A percentile compares a stretch with the other conserved stretches of the same genome.
phyloP scores from a whole-genome alignment of 805 yeast genomes.

The Schizosaccharomyces osmophilus region DNA sequence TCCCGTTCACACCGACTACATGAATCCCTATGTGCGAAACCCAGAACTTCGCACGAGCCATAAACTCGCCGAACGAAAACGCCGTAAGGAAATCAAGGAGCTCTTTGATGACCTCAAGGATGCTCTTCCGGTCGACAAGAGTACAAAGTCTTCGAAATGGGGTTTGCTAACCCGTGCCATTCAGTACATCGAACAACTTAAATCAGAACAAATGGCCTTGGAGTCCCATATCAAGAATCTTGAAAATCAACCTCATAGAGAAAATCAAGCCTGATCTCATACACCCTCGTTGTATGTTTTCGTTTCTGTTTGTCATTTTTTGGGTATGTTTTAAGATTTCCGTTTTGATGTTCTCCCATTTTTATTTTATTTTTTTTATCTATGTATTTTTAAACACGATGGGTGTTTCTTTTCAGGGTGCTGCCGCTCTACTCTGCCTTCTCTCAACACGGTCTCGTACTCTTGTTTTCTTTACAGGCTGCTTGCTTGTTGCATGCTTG shows the following conservation, averaged over 20 bases:
- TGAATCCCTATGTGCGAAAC: slow-evolving; percentile 8
- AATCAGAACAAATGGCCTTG: slow-evolving; percentile 4
- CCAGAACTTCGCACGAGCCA: slow-evolving; percentile 11
- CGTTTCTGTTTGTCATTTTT: neutral
- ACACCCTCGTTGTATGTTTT: too few relatives aligned
- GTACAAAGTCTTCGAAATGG: slow-evolving; percentile 10
- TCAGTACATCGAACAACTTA: slow-evolving; percentile 4
- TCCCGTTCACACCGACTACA: neutral
- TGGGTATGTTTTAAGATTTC: neutral
- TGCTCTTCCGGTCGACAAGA: slow-evolving; percentile 9
- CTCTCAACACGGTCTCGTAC: neutral
- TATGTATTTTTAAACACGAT: too few relatives aligned
- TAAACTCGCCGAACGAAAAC: slow-evolving; percentile 10
- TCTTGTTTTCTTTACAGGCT: neutral
- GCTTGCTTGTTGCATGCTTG: neutral
- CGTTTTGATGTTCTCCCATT: neutral
- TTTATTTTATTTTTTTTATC: neutral
- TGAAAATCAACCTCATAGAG: neutral
- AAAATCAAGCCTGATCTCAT: neutral
- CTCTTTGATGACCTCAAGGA: slow-evolving; percentile 9
- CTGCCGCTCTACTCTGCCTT: neutral
- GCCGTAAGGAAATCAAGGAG: slow-evolving; percentile 10
- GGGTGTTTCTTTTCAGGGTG: neutral
- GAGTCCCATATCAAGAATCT: slow-evolving; percentile 5
- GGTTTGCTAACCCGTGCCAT: slow-evolving; percentile 8